Conservation (phyloP, 164 flowering plant genomes). For the Macadamia integrifolia region DNA sequence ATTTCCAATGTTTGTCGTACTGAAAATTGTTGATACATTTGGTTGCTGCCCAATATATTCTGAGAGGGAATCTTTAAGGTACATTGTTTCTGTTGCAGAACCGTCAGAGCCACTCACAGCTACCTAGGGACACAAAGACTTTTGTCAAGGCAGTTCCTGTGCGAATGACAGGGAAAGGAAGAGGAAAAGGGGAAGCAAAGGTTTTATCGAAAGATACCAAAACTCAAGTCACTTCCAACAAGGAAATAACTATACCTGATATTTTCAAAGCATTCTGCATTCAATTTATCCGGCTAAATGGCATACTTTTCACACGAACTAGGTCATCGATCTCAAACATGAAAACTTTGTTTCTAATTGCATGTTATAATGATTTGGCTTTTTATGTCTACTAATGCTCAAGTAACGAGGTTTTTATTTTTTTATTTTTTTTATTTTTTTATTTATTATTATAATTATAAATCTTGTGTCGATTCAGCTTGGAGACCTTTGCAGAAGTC, state of each 20-base stretch:
- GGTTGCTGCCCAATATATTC: neutral
- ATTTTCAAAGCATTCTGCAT: conserved; percentile 52
- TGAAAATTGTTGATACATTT: neutral
- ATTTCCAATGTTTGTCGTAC: no score
- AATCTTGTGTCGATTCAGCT: conserved; percentile 33
- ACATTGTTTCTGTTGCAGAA: conserved; percentile 44
- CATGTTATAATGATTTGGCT: no score
- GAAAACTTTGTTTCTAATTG: neutral
- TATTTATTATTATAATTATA: no score
- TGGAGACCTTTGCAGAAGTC: conserved; percentile 82
- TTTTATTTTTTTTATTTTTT: no score
- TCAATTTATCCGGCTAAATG: conserved; percentile 85
- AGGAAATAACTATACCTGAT: conserved; percentile 38
- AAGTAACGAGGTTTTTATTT: neutral
- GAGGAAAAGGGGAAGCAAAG: conserved; percentile 58
- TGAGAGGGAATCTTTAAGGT: neutral
- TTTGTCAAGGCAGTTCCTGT: conserved; percentile 19
- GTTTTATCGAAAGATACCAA: conserved; percentile 34
- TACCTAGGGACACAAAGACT: conserved; percentile 18
- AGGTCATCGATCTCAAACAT: conserved; percentile 46
- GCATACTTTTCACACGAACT: conserved; percentile 89
- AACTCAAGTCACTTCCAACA: conserved; percentile 25
- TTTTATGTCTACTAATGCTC: neutral
- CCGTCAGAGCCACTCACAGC: conserved; percentile 49
- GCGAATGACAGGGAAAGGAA: conserved; percentile 38